Evolutionary conservation across 345 rosid species (phyloP).

Genomic region (Eucalyptus marginata): DNA sequence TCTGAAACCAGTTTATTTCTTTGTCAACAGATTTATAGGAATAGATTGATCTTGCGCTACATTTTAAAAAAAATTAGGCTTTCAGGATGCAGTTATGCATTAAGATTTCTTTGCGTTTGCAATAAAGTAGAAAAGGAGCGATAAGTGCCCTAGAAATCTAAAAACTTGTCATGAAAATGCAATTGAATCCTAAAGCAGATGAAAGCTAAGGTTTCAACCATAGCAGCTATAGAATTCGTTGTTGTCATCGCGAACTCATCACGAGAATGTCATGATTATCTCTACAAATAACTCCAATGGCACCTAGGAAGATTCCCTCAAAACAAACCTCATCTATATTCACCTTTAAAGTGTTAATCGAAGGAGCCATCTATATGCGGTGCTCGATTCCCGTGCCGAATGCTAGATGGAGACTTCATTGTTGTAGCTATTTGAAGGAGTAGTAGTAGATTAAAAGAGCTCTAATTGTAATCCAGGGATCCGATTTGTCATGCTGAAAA

Average conservation of each 20-base stretch:
- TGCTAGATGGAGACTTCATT: not conserved
- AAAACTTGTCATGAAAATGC: not conserved
- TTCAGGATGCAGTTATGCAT: not conserved
- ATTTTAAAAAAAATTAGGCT: not conserved
- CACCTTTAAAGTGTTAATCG: not conserved
- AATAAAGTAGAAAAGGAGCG: not conserved
- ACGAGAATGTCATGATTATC: not conserved
- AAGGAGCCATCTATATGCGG: not conserved
- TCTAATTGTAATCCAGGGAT: not conserved
- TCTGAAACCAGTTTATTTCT: not conserved
- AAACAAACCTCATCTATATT: not conserved
- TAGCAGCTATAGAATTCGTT: not conserved
- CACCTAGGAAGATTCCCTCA: not conserved
- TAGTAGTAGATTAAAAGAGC: not conserved
- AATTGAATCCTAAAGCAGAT: not conserved
- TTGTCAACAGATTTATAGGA: not conserved
- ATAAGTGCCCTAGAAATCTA: not conserved
- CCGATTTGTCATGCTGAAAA: not conserved
- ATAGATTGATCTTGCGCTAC: not conserved
- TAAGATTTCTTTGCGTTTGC: not conserved
- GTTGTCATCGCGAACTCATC: not conserved
- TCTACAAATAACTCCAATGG: not conserved
- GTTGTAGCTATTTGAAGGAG: not conserved
- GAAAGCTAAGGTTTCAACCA: not conserved
- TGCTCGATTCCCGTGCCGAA: not conserved